Conservation (phyloP, 148 eudicot species). For the Pharnaceum exiguum region DNA sequence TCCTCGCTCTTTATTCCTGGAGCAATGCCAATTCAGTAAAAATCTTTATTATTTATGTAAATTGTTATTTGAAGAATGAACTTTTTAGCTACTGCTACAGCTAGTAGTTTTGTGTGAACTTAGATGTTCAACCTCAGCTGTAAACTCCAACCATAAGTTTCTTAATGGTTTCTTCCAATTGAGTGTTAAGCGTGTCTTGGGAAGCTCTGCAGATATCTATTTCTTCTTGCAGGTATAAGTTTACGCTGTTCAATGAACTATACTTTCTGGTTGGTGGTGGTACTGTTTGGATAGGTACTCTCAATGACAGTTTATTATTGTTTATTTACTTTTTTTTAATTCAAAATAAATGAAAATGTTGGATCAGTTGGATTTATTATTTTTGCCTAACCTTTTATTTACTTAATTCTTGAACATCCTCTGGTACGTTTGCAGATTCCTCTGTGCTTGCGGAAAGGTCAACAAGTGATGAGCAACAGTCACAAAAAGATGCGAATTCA, state of each 20-base stretch:
- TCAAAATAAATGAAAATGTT: background rate
- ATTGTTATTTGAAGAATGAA: too few relatives aligned
- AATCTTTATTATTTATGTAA: too few relatives aligned
- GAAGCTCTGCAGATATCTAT: constrained; percentile 1
- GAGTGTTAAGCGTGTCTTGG: constrained; percentile 1
- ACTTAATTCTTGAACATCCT: background rate
- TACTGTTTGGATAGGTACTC: constrained; percentile 92
- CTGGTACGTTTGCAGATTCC: constrained; percentile 58
- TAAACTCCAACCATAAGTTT: too few relatives aligned
- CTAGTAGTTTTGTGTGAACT: background rate
- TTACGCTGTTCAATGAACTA: constrained; percentile 91
- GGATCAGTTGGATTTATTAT: background rate
- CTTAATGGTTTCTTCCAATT: background rate
- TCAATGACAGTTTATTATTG: background rate
- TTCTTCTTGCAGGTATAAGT: constrained; percentile 76
- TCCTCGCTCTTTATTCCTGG: too few relatives aligned
- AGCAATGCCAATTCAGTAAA: too few relatives aligned
- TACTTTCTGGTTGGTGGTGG: constrained; percentile 97
- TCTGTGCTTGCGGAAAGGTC: constrained; percentile 33
- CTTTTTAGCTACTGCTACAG: too few relatives aligned
- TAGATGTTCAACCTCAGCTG: background rate
- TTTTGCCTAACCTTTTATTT: background rate
- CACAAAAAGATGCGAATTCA: constrained; percentile 14
- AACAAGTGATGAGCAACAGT: constrained; percentile 15
- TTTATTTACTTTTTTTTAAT: background rate